phyloP scores from a whole-genome alignment of 176 grass and related monocot species.

The Eragrostis nindensis region DNA sequence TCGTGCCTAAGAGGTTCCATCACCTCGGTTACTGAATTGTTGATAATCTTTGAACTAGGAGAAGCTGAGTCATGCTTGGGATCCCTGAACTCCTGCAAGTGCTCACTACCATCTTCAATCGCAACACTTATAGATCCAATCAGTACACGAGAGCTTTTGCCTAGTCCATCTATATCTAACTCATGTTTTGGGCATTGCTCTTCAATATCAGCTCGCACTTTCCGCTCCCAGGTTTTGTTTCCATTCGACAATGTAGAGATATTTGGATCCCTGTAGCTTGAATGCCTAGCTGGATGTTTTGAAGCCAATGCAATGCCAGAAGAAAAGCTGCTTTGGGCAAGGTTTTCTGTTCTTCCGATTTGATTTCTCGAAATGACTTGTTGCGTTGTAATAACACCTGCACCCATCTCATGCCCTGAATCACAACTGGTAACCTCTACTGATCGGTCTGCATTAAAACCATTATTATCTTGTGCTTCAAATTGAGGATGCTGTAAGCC shows the following conservation, averaged over 20 bases:
- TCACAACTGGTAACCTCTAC: slow-evolving; percentile 28
- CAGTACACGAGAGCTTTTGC: slow-evolving; percentile 57
- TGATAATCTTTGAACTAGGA: slow-evolving; percentile 7
- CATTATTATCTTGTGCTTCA: slow-evolving; percentile 28
- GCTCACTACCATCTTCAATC: slow-evolving; percentile 45
- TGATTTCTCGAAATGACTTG: neutral
- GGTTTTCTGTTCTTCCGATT: slow-evolving; percentile 25
- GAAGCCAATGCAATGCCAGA: neutral
- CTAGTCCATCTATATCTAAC: slow-evolving; percentile 27
- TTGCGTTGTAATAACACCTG: slow-evolving; percentile 12
- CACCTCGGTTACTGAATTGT: slow-evolving; percentile 21
- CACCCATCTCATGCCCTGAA: slow-evolving; percentile 31
- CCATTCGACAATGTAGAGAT: neutral
- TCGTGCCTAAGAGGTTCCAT: slow-evolving; percentile 18
- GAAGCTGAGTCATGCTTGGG: slow-evolving; percentile 21
- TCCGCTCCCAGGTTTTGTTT: slow-evolving; percentile 55
- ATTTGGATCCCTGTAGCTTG: slow-evolving; percentile 53
- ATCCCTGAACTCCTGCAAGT: neutral
- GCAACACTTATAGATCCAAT: slow-evolving; percentile 89
- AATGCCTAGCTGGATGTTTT: slow-evolving; percentile 43
- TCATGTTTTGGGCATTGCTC: slow-evolving; percentile 40
- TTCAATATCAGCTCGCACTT: slow-evolving; percentile 52
- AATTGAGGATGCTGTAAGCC: slow-evolving; percentile 30
- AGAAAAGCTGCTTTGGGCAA: slow-evolving; percentile 24
- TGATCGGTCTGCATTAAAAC: slow-evolving; percentile 11